Evolutionary conservation across 2,329 filamentous ascomycete species (phyloP).

Genomic region (Lomentospora prolificans): DNA sequence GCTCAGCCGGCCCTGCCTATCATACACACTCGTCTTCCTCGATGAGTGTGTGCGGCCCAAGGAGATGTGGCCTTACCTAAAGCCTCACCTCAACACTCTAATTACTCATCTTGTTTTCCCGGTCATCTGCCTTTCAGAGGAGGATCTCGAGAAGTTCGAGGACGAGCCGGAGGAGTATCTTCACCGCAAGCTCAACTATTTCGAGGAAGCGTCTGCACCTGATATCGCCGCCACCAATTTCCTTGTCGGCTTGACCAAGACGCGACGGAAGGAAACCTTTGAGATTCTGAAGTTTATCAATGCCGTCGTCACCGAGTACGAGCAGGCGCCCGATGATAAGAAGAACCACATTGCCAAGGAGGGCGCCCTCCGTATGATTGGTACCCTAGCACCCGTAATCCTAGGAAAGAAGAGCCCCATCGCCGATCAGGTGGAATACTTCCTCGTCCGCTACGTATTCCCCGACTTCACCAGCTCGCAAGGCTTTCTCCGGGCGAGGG

Average conservation of each 20-base stretch:
- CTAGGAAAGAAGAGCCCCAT: slow-evolving; percentile 98
- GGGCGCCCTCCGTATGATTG: slow-evolving; percentile 93
- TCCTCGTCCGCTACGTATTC: slow-evolving; percentile 96
- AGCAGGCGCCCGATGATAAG: slow-evolving; percentile 70
- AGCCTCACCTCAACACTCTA: slow-evolving; percentile 85
- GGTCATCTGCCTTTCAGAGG: slow-evolving; percentile 81
- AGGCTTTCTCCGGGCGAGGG: slow-evolving; percentile 85
- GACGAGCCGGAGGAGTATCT: slow-evolving; percentile 94
- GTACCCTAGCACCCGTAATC: slow-evolving; percentile 85
- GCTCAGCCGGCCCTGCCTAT: slow-evolving; percentile 89
- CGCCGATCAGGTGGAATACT: slow-evolving; percentile 94
- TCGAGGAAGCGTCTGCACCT: slow-evolving; percentile 90
- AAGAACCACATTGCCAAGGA: slow-evolving; percentile 96
- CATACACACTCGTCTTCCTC: slow-evolving; percentile 87
- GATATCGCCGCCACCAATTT: slow-evolving; percentile 97
- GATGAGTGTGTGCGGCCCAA: slow-evolving; percentile 97
- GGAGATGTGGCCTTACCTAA: slow-evolving; percentile 90
- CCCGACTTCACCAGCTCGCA: slow-evolving; percentile 90
- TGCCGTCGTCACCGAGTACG: slow-evolving; percentile 86
- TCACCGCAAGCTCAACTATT: slow-evolving; percentile 94
- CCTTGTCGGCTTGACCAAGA: slow-evolving; percentile 87
- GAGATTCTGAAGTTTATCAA: slow-evolving; percentile 93
- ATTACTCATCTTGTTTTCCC: slow-evolving; percentile 95
- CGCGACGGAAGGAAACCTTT: slow-evolving; percentile 89
- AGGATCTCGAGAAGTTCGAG: slow-evolving; percentile 89